These are phyloP conservation scores for Verruconis gallopava DNA, from an alignment of 2,329 filamentous ascomycete species.

Conservation along the genomic window DNA sequence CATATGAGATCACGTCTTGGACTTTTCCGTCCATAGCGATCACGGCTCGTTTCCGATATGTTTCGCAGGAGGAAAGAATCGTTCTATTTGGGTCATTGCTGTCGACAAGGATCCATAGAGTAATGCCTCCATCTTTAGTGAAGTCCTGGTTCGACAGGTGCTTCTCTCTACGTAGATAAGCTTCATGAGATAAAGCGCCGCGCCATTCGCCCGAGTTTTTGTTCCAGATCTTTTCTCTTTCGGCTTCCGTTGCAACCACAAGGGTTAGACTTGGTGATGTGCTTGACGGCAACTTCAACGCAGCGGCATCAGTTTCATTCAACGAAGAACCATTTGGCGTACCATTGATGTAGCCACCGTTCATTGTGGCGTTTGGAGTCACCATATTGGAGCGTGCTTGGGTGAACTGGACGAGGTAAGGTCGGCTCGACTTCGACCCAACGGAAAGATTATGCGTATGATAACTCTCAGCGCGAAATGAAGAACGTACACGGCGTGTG, in stretches of 20 bases:
- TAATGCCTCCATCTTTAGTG: slow-evolving; percentile 42
- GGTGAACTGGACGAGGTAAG: too few relatives aligned
- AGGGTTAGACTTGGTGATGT: slow-evolving; percentile 39
- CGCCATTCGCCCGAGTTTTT: slow-evolving; percentile 46
- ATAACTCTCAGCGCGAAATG: too few relatives aligned
- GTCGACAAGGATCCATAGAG: slow-evolving; percentile 47
- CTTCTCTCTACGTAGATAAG: slow-evolving; percentile 46
- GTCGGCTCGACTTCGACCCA: too few relatives aligned
- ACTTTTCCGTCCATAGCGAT: slow-evolving; percentile 32
- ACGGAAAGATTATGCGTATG: too few relatives aligned
- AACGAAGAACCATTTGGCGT: background rate
- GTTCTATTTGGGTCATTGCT: slow-evolving; percentile 23
- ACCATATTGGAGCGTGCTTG: too few relatives aligned
- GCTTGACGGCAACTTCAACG: slow-evolving; percentile 1
- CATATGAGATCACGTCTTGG: slow-evolving; percentile 52
- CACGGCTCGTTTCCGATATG: slow-evolving; percentile 35
- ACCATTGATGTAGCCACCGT: background rate
- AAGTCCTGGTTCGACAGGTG: slow-evolving; percentile 38
- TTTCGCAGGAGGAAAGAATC: slow-evolving; percentile 47
- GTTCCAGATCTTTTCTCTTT: slow-evolving; percentile 38
- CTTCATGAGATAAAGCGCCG: slow-evolving; percentile 39
- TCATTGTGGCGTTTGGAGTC: background rate
- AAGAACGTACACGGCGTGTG: too few relatives aligned
- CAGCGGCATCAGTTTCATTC: background rate
- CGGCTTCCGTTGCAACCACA: slow-evolving; percentile 40